phyloP scores from a whole-genome alignment of 2,329 filamentous ascomycete species.

The Ascochyta pisi region DNA sequence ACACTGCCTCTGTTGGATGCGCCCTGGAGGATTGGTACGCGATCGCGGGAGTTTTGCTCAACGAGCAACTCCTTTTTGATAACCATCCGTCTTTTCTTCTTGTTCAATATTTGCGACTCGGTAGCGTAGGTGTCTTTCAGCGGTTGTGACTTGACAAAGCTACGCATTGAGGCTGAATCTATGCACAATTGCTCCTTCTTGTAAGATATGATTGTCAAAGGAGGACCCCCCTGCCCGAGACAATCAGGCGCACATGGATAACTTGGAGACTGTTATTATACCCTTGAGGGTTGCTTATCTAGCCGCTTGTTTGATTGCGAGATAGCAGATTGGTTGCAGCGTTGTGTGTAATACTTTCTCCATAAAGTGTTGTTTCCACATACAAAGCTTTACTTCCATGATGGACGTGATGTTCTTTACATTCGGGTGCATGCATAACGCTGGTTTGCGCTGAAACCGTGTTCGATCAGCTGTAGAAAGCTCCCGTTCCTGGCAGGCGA shows the following conservation, averaged over 20 bases:
- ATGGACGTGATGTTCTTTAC: neutral
- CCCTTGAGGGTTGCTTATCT: conserved; percentile 30
- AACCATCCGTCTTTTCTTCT: conserved; percentile 4
- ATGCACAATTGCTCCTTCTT: conserved; percentile 12
- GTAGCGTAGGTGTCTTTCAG: conserved; percentile 9
- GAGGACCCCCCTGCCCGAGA: neutral
- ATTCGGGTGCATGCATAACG: conserved; percentile 15
- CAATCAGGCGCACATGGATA: conserved; percentile 20
- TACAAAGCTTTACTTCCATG: no score
- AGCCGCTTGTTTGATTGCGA: neutral
- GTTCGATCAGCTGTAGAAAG: conserved; percentile 17
- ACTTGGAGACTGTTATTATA: conserved; percentile 30
- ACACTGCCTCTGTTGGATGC: conserved; percentile 9
- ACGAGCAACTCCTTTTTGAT: neutral
- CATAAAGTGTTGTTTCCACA: no score
- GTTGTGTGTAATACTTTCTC: neutral
- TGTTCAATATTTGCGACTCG: conserved; percentile 2
- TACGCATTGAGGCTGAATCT: conserved; percentile 2
- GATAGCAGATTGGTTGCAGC: conserved; percentile 9
- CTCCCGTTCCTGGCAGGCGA: conserved; percentile 11
- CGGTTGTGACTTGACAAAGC: conserved; percentile 1
- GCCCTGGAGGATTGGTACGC: neutral
- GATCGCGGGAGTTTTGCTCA: neutral
- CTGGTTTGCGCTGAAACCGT: conserved; percentile 24
- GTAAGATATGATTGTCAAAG: conserved; percentile 21